Percentiles rank a stretch among this genome's conserved stretches.
Evolutionary conservation across 2,329 filamentous ascomycete genomes (phyloP).

Genomic region (Colletotrichum sansevieriae): DNA sequence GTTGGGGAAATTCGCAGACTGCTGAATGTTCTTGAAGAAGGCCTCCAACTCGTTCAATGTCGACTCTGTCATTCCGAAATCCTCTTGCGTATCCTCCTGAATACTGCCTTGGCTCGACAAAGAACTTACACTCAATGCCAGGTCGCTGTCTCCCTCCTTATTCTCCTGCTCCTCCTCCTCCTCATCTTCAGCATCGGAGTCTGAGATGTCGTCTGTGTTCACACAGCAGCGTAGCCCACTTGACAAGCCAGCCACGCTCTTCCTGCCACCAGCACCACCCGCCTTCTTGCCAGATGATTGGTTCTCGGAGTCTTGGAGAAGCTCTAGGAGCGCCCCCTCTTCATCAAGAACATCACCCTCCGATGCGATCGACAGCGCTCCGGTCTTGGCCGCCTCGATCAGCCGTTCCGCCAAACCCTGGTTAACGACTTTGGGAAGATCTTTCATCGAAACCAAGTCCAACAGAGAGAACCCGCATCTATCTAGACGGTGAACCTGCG

Average conservation of each 20-base stretch:
- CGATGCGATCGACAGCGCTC: slow-evolving; percentile 8
- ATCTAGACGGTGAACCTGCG: slow-evolving; percentile 17
- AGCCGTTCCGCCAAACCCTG: slow-evolving; percentile 5
- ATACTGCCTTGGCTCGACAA: not conserved
- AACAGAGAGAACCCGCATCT: slow-evolving; percentile 16
- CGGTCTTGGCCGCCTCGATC: slow-evolving; percentile 18
- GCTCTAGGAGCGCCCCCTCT: slow-evolving; percentile 20
- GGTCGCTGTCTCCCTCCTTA: no score
- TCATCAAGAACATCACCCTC: slow-evolving; percentile 17
- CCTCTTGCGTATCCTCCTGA: not conserved
- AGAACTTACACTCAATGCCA: not conserved
- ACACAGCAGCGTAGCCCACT: slow-evolving; percentile 26
- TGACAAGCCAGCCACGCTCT: not conserved
- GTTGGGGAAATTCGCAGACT: not conserved
- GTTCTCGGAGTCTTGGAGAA: slow-evolving; percentile 7
- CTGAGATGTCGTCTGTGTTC: not conserved
- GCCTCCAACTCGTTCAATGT: not conserved
- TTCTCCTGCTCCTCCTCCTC: not conserved
- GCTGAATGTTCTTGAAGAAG: not conserved
- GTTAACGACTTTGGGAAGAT: slow-evolving; percentile 21
- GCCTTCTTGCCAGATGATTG: not conserved
- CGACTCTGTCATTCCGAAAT: not conserved
- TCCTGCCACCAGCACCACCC: not conserved
- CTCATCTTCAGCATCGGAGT: not conserved
- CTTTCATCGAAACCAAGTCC: slow-evolving; percentile 21